Base-by-base conservation (phyloP, 108 stramenopile species). In the Nitzschia inconspicua region DNA sequence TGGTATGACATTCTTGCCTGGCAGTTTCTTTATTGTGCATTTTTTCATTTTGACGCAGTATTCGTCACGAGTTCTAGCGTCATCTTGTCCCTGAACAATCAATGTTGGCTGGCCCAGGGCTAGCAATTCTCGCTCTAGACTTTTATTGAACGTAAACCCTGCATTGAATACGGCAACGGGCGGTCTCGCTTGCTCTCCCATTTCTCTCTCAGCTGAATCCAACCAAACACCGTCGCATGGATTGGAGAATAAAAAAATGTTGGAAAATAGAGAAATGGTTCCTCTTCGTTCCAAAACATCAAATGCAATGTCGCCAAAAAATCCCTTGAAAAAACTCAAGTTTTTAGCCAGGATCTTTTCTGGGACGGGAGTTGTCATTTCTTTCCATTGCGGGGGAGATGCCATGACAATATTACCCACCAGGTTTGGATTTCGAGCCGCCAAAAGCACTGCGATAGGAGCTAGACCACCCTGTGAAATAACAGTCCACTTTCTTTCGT, bases 121-220 rank as follows among this genome's bases (percentile, higher is more conserved):
- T 27, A 34, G 30, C 32, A 88, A 67, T 31, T 88, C 86, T 18
- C 32, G 51, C 59, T 80, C 70, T 60, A 75, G 78, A 14, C 66
- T 65, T 44, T 79, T 72, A 63, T 80, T 76, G 20, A 68, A 66
- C 8, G 63, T 75, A 24, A 84, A 57, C 8, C 86, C 86, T 30
- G 86, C 73, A 60, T 88, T 88, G 73, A 88, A 88, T 14, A 57
- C 73, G 28, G 60, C 56, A 0, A 88, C 73, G 6, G 86, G 81
- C 30, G 76, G 63, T 31, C 86, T 63, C 13, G 70, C 72, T n/a
- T 51, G 46, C n/a, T 14, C 14, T 3, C 39, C 28, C 25, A 47
- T 28, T 37, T 79, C 80, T 6, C 19, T 27, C 8, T 57, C 57
- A 14, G 66, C 46, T 23, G 68, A 42, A 59, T 84, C 79, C 44